These are phyloP conservation scores for Eruca vesicaria DNA, from an alignment of 441 rosid species.

Conservation along the genomic window DNA sequence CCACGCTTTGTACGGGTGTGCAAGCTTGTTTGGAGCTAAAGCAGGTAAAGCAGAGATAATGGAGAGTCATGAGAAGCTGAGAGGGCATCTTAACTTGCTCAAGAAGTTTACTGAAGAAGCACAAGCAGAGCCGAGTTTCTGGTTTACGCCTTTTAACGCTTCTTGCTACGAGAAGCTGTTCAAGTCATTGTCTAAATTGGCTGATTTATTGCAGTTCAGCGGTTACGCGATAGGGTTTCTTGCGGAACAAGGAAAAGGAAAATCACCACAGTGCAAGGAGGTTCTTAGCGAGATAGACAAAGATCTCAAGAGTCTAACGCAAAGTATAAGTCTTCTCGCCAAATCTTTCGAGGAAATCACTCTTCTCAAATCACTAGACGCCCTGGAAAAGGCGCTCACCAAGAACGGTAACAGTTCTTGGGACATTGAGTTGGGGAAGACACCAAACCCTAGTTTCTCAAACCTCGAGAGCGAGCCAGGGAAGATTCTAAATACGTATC, in stretches of 20 bases:
- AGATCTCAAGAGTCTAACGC: constrained; percentile 53
- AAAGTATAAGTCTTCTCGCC: constrained; percentile 37
- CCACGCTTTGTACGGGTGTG: constrained; percentile 42
- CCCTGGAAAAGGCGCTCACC: constrained; percentile 48
- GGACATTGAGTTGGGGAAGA: constrained; percentile 63
- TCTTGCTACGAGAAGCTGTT: constrained; percentile 58
- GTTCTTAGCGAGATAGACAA: constrained; percentile 34
- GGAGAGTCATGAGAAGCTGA: constrained; percentile 51
- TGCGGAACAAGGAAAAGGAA: constrained; percentile 41
- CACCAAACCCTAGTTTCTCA: constrained; percentile 33
- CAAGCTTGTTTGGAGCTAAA: constrained; percentile 40
- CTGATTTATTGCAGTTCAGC: constrained; percentile 59
- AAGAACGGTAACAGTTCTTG: constrained; percentile 26
- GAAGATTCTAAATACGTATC: constrained; percentile 43
- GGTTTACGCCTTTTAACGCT: constrained; percentile 70
- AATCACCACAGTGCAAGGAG: constrained; percentile 38
- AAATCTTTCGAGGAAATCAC: constrained; percentile 55
- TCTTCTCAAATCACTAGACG: constrained; percentile 42
- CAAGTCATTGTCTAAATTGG: constrained; percentile 54
- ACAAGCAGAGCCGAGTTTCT: constrained; percentile 76
- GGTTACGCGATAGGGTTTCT: constrained; percentile 46
- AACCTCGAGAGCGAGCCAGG: constrained; percentile 29
- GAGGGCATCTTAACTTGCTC: constrained; percentile 43
- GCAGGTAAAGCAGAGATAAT: constrained; percentile 32
- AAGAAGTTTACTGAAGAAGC: constrained; percentile 67